These are phyloP conservation scores for Penicillium sp. DNA, from an alignment of 2,329 filamentous ascomycete species.

Conservation along the genomic window DNA sequence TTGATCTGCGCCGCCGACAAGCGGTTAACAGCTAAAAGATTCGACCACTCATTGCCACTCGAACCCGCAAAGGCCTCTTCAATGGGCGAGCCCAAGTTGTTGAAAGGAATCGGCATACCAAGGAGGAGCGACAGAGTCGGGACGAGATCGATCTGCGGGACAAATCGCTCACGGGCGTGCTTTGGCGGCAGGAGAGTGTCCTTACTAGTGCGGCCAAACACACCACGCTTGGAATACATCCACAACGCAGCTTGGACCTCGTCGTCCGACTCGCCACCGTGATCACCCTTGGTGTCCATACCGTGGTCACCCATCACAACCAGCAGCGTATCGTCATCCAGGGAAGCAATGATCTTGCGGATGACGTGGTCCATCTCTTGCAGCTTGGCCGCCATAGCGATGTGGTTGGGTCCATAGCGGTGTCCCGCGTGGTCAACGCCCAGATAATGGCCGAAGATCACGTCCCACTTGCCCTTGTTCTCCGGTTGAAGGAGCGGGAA, in stretches of 20 bases:
- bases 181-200: slow-evolving; percentile 62
- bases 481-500: slow-evolving; percentile 72
- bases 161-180: slow-evolving; percentile 76
- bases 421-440: slow-evolving; percentile 98
- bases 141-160: slow-evolving; percentile 89
- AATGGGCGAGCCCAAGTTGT: slow-evolving; percentile 90
- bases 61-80: slow-evolving; percentile 86
- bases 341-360: slow-evolving; percentile 68
- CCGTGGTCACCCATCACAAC: slow-evolving; percentile 99
- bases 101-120: slow-evolving; percentile 92
- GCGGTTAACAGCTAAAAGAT: slow-evolving; percentile 76
- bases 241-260: slow-evolving; percentile 93
- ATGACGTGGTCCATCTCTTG: slow-evolving; percentile 88
- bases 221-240: slow-evolving; percentile 92
- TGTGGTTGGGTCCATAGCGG: slow-evolving; percentile 90
- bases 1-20: slow-evolving; percentile 84
- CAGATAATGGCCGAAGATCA: slow-evolving; percentile 92
- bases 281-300: slow-evolving; percentile 96
- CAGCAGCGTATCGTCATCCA: slow-evolving; percentile 86
- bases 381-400: slow-evolving; percentile 88
- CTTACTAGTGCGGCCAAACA: slow-evolving; percentile 78
- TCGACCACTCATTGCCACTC: slow-evolving; percentile 73
- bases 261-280: slow-evolving; percentile 97
- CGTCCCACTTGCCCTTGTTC: slow-evolving; percentile 78
- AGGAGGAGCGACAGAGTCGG: slow-evolving; percentile 87